phyloP scores from a whole-genome alignment of 106 monocot genomes.

The Dioscorea zingiberensis region DNA sequence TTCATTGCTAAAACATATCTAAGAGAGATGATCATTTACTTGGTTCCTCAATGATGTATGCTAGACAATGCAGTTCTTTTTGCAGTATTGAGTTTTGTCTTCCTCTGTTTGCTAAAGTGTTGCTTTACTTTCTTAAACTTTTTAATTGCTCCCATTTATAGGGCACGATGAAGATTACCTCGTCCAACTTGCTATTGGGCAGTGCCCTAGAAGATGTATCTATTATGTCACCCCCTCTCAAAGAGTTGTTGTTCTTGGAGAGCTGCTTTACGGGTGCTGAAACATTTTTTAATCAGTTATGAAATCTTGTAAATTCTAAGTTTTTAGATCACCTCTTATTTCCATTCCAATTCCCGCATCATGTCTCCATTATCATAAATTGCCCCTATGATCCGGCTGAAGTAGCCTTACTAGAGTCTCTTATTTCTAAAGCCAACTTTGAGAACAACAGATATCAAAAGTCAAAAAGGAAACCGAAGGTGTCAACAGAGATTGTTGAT shows the following conservation, averaged over 20 bases:
- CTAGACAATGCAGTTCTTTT: too few species aligned
- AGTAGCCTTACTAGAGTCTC: conserved; percentile 56
- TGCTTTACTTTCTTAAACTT: too few species aligned
- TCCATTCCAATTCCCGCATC: background rate
- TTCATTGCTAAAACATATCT: too few species aligned
- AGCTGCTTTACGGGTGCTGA: conserved; percentile 56
- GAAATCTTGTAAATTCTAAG: too few species aligned
- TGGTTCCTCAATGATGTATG: too few species aligned
- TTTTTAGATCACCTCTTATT: too few species aligned
- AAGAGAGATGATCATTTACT: too few species aligned
- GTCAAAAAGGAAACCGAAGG: conserved; percentile 25
- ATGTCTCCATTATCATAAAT: conserved; percentile 33
- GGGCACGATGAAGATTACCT: conserved; percentile 58
- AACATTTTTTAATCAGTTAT: too few species aligned
- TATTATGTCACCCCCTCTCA: conserved; percentile 85
- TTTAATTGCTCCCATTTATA: conserved; percentile 3
- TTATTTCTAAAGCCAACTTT: conserved; percentile 50
- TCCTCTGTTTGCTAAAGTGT: too few species aligned
- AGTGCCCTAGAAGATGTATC: conserved; percentile 88
- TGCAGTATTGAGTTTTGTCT: too few species aligned
- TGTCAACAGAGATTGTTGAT: conserved; percentile 41
- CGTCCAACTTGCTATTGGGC: conserved; percentile 78
- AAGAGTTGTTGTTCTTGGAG: conserved; percentile 66
- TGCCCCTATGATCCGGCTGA: conserved; percentile 63
- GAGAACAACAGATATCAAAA: conserved; percentile 67